These are phyloP conservation scores for Phyllosticta ampelicida DNA, from an alignment of 2,329 filamentous ascomycete genomes.

Conservation along the genomic window DNA sequence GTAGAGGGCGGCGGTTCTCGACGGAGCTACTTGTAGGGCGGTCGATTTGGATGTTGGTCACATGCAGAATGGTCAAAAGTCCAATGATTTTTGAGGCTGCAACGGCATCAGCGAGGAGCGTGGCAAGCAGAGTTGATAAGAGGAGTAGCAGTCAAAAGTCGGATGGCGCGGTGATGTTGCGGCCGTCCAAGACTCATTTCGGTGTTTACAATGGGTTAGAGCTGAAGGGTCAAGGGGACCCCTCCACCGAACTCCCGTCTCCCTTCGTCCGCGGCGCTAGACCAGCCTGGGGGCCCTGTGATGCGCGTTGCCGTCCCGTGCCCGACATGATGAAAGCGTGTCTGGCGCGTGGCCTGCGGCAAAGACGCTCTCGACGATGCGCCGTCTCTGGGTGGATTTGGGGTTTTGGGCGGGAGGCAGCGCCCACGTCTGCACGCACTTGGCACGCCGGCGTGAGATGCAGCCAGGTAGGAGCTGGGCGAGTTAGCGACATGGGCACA, in stretches of 20 bases:
- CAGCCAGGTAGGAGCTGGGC: neutral
- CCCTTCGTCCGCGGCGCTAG: neutral
- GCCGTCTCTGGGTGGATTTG: neutral
- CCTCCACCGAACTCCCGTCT: neutral
- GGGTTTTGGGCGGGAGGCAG: neutral
- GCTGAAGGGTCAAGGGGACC: neutral
- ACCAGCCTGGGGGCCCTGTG: neutral
- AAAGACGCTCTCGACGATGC: neutral
- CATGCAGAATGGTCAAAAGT: neutral
- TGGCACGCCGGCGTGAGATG: neutral
- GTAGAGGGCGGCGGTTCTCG: neutral
- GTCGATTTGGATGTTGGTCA: neutral
- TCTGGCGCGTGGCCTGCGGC: neutral
- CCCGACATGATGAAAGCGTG: neutral
- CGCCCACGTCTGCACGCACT: neutral
- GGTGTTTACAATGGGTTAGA: neutral
- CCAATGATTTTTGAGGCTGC: neutral
- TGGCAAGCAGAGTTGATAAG: neutral
- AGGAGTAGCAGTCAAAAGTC: neutral
- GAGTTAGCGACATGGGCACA: neutral
- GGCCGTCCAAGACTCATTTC: neutral
- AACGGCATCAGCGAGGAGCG: neutral
- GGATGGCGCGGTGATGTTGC: neutral
- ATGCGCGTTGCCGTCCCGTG: neutral
- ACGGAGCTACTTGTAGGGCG: neutral